These are phyloP conservation scores for Penicillium macrosclerotiorum DNA, from an alignment of 495 filamentous ascomycete genomes.

Conservation along the genomic window DNA sequence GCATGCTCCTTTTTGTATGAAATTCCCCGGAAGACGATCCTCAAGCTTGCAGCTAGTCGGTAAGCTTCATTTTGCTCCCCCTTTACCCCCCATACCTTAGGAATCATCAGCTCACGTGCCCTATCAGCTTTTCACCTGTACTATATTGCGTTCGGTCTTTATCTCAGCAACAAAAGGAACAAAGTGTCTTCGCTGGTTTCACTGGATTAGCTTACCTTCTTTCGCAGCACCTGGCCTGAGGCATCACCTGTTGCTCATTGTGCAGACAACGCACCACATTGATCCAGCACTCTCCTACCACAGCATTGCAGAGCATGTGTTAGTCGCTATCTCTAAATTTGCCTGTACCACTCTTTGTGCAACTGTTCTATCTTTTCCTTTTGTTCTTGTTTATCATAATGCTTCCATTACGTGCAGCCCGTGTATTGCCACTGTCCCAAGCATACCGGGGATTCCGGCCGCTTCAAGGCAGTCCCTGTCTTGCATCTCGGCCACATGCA, in stretches of 20 bases:
- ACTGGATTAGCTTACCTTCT: neutral
- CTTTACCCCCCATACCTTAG: too few species aligned
- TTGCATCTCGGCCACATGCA: constrained; percentile 2
- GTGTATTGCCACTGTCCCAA: constrained; percentile 9
- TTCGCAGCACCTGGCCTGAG: neutral
- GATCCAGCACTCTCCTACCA: neutral
- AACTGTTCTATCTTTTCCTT: neutral
- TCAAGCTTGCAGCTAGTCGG: neutral
- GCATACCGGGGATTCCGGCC: constrained; percentile 5
- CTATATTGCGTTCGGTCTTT: constrained; percentile 1
- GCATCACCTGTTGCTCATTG: too few species aligned
- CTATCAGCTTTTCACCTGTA: neutral
- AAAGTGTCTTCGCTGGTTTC: too few species aligned
- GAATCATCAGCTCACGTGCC: neutral
- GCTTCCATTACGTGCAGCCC: constrained; percentile 10
- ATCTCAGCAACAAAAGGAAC: too few species aligned
- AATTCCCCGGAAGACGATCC: neutral
- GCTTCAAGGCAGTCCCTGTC: neutral
- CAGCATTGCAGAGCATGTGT: too few species aligned
- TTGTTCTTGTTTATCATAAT: constrained; percentile 14
- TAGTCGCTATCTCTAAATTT: neutral
- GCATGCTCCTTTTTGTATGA: neutral
- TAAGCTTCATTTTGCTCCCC: neutral
- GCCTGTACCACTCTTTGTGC: neutral
- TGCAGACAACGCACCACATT: neutral